Evolutionary conservation across 163 green algal species (phyloP), one percentile per base, ranked within the genome.

Genomic region (Chlamydomonas reinhardtii): DNA sequence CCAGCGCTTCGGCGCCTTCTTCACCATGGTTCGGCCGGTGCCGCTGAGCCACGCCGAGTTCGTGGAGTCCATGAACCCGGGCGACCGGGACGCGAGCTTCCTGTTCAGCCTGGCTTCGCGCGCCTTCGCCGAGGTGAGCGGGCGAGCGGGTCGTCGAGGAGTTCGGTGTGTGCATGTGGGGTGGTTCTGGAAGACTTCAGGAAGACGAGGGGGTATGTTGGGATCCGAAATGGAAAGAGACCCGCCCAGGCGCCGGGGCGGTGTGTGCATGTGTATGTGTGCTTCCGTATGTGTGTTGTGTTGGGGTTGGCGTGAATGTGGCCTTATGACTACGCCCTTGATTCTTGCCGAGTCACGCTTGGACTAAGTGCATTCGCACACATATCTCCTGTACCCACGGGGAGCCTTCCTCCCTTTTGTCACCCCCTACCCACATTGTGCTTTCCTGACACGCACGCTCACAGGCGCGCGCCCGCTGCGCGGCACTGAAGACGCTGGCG

Each of bases 1-100:
- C 31, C 78, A 85, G 78, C 78, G 78, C 78, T 85, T 85, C 66
- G 68, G 68, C 43, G 1, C 68, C 43, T 78, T 85, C 68, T 8
- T 22, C 37, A 4, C 31, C 22, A 52, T 85, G 20, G 4, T 39
- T n/a, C 68, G 69, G 22, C 78, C 78, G 11, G 29, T 35, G 66
- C 68, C 78, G 11, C 52, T 85, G 32, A 31, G 12, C 9, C 43
- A 69, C 29, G 19, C 9, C 19, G 78, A 85, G 37, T 85, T 74
- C 32, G 29, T 70, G 20, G 61, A 31, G 1, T 76, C 66, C 32
- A 85, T 76, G 64, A 68, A 85, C 32, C 65, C 66, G 11, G 66
- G 66, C 20, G 43, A 59, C 31, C n/a, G 64, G 9, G 78, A 70
- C 22, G 66, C 78, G 66, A 1, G 25, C 14, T 59, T 39, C 66